Evolutionary conservation across 2,329 filamentous ascomycete genomes (phyloP), one percentile per base, ranked within the genome.

Genomic region (Colletotrichum endophyticum): DNA sequence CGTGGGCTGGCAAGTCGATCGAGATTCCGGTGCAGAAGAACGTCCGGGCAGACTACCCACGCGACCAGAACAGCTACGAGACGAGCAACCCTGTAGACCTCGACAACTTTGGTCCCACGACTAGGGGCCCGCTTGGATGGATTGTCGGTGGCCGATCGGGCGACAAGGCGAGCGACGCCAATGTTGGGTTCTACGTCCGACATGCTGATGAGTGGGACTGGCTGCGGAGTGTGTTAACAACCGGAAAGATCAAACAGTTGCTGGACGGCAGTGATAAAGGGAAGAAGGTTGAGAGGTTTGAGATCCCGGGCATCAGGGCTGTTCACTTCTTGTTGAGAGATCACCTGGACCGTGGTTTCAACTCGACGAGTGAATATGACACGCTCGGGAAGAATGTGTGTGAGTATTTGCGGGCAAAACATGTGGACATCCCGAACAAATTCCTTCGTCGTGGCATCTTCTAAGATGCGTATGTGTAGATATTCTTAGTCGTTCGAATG

Each of bases 131-230:
- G 5, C 70, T 78, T 19, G 77, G 77, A 15, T 77, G 77, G 77
- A 44, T 78, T 39, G 77, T 76, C 27, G 70, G 75, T 36, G 67
- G 70, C 16, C 66, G 77, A 11, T 78, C 83, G 4, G 85, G 85
- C 9, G 85, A 87, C 74, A 87, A 87, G 73, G 84, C 82, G 3
- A 80, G 81, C 1, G 82, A 87, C 78, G 81, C 80, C n/a, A 89
- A 89, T 66, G 82, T 88, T 6, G 87, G 87, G 1, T 84, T 89
- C 76, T 91, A 87, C 78, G 86, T 88, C 7, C 81, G 85, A 7
- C 77, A 84, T 22, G 80, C 81, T 1, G 85, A 88, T 62, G 87
- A 89, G 78, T 89, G 85, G 77, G 82, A 86, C 6, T 89, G 87
- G 87, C 78, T 87, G 30, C 81, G 84, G 30, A 78, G 73, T n/a